Percentiles rank a stretch among this genome's conserved stretches.
Conservation (phyloP, 352 stramenopile genomes). For the Thalassiosira oceanica region DNA sequence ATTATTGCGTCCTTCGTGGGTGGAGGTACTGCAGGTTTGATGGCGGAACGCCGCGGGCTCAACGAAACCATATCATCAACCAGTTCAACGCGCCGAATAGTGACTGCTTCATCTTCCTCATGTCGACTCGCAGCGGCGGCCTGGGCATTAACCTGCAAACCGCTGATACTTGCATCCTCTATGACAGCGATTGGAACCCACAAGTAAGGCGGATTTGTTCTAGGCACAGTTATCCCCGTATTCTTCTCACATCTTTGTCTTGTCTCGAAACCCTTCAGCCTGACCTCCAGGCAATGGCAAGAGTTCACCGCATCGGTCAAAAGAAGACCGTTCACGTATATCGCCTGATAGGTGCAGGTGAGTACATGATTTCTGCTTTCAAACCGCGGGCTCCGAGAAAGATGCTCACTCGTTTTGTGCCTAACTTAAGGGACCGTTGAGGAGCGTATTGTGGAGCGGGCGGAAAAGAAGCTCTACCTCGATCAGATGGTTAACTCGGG, state of each 20-base stretch:
- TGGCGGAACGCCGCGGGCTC: conserved; percentile 83
- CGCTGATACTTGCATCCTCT: conserved; percentile 99
- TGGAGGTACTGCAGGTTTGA: conserved; percentile 91
- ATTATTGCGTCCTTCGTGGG: conserved; percentile 91
- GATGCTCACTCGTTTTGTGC: no score
- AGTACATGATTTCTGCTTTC: no score
- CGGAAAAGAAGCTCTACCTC: conserved; percentile 88
- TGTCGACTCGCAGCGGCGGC: conserved; percentile 95
- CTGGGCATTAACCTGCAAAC: conserved; percentile 97
- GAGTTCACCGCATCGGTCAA: conserved; percentile 98
- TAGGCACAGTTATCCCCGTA: background rate
- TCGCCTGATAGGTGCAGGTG: no score
- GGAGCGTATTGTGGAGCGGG: conserved; percentile 95
- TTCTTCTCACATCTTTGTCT: background rate
- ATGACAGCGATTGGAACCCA: conserved; percentile 94
- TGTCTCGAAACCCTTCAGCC: no score
- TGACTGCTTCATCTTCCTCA: conserved; percentile 96
- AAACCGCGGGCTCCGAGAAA: no score
- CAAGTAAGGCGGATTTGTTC: conserved; percentile 55
- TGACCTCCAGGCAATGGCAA: conserved; percentile 83
- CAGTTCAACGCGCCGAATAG: conserved; percentile 96
- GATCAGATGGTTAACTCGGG: conserved; percentile 89
- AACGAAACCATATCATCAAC: conserved; percentile 90
- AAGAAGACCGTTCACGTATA: conserved; percentile 97
- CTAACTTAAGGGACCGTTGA: no score